Percentiles rank a stretch among this genome's conserved stretches.
phyloP scores from a whole-genome alignment of 768 basidiomycete genomes.

The Podaxis sp. region DNA sequence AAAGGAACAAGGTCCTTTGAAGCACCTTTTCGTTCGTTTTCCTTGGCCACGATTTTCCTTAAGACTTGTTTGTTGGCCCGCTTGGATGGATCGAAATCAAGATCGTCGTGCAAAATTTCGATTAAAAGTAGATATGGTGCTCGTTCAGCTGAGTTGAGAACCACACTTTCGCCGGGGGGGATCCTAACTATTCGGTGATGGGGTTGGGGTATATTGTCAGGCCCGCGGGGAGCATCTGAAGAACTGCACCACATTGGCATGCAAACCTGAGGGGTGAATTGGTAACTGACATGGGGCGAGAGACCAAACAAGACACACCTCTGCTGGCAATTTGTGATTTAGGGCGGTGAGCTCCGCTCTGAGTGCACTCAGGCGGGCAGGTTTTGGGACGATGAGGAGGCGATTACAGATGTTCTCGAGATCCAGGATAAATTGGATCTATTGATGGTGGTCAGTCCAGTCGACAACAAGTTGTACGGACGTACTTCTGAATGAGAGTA shows the following conservation, averaged over 20 bases:
- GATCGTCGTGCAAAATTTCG: slow-evolving; percentile 84
- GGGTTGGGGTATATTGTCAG: slow-evolving; percentile 44
- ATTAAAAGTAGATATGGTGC: slow-evolving; percentile 91
- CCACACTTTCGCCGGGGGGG: slow-evolving; percentile 95
- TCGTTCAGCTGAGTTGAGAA: slow-evolving; percentile 94
- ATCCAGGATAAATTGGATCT: slow-evolving; percentile 84
- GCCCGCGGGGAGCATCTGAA: slow-evolving; percentile 47
- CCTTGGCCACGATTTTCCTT: slow-evolving; percentile 68
- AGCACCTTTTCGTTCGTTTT: slow-evolving; percentile 53
- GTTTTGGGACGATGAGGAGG: slow-evolving; percentile 86
- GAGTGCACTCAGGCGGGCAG: slow-evolving; percentile 93
- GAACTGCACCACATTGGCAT: slow-evolving; percentile 87
- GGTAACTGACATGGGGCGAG: not conserved
- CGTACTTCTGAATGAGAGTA: slow-evolving; percentile 85
- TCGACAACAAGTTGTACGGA: slow-evolving; percentile 11
- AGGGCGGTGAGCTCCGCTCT: slow-evolving; percentile 92
- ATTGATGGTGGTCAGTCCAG: slow-evolving; percentile 15
- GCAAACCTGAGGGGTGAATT: slow-evolving; percentile 51
- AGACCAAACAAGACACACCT: slow-evolving; percentile 44
- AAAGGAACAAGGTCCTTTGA: slow-evolving; percentile 54
- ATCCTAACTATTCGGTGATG: slow-evolving; percentile 97
- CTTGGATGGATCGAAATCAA: slow-evolving; percentile 87
- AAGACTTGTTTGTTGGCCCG: slow-evolving; percentile 83
- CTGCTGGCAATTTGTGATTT: slow-evolving; percentile 95
- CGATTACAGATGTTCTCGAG: slow-evolving; percentile 93